Evolutionary conservation across 768 basidiomycete species (phyloP).

Genomic region (Hericium rajendrae): DNA sequence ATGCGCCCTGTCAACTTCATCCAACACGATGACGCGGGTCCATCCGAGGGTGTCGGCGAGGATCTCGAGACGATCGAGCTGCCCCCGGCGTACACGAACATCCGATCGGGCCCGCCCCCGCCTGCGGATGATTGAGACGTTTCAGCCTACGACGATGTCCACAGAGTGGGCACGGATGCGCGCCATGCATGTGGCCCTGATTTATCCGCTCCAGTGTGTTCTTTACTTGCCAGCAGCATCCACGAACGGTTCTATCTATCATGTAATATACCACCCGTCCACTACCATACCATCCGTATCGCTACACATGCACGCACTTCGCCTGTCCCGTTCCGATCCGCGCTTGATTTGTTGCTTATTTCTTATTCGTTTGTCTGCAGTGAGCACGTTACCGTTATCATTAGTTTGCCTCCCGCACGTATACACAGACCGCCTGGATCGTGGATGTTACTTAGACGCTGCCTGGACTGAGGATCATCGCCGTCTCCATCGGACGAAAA

Average conservation of each 20-base stretch:
- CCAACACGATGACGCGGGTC: conserved; percentile 79
- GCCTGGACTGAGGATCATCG: too few species aligned
- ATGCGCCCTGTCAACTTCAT: conserved; percentile 71
- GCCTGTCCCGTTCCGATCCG: neutral
- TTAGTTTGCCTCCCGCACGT: too few species aligned
- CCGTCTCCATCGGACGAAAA: too few species aligned
- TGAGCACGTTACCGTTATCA: too few species aligned
- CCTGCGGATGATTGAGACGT: neutral
- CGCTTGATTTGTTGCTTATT: neutral
- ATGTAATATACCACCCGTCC: neutral
- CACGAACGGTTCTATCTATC: neutral
- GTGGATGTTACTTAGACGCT: too few species aligned
- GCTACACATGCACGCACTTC: too few species aligned
- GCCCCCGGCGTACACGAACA: conserved; percentile 73
- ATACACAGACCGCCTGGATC: too few species aligned
- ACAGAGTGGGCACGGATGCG: too few species aligned
- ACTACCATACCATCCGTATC: too few species aligned
- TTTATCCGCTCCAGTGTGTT: neutral
- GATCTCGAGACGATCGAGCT: conserved; percentile 72
- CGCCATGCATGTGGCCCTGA: neutral
- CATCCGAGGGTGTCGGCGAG: conserved; percentile 31
- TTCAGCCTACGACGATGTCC: too few species aligned
- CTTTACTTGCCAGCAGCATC: neutral
- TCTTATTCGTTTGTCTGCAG: neutral
- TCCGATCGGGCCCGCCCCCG: conserved; percentile 18